phyloP scores from a whole-genome alignment of 1,284 basidiomycete species.

The Rugosomyces carneus region DNA sequence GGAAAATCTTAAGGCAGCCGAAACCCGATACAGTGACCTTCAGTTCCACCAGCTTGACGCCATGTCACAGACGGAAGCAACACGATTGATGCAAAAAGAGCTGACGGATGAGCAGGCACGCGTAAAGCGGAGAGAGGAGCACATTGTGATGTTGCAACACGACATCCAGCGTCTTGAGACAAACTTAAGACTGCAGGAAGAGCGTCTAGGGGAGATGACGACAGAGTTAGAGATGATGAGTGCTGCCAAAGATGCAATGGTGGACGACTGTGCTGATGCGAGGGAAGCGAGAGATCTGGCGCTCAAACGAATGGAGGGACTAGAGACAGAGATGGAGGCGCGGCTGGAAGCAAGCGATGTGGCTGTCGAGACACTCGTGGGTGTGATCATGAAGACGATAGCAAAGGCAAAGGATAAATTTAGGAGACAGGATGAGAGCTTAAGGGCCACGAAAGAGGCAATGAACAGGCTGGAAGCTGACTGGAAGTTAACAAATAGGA shows the following conservation, averaged over 20 bases:
- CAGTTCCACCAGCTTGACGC: slow-evolving; percentile 57
- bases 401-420: slow-evolving; percentile 21
- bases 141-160: slow-evolving; percentile 68
- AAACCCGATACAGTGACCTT: slow-evolving; percentile 51
- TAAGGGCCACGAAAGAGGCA: slow-evolving; percentile 11
- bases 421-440: slow-evolving; percentile 10
- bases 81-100: slow-evolving; percentile 50
- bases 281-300: slow-evolving; percentile 63
- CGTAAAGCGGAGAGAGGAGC: slow-evolving; percentile 56
- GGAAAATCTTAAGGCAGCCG: slow-evolving; percentile 46
- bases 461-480: slow-evolving; percentile 9
- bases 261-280: slow-evolving; percentile 72
- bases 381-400: slow-evolving; percentile 30
- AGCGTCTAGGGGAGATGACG: slow-evolving; percentile 60
- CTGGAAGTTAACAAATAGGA: too few relatives aligned
- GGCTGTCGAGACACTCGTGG: slow-evolving; percentile 28
- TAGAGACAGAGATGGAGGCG: slow-evolving; percentile 45
- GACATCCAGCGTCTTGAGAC: slow-evolving; percentile 68
- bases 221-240: slow-evolving; percentile 57
- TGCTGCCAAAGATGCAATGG: slow-evolving; percentile 67
- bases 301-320: slow-evolving; percentile 43
- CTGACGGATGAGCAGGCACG: slow-evolving; percentile 60
- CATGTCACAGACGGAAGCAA: slow-evolving; percentile 51
- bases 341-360: slow-evolving; percentile 27
- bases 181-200: slow-evolving; percentile 66